phyloP scores from a whole-genome alignment of 2,329 filamentous ascomycete genomes.

The Fusarium agapanthi region DNA sequence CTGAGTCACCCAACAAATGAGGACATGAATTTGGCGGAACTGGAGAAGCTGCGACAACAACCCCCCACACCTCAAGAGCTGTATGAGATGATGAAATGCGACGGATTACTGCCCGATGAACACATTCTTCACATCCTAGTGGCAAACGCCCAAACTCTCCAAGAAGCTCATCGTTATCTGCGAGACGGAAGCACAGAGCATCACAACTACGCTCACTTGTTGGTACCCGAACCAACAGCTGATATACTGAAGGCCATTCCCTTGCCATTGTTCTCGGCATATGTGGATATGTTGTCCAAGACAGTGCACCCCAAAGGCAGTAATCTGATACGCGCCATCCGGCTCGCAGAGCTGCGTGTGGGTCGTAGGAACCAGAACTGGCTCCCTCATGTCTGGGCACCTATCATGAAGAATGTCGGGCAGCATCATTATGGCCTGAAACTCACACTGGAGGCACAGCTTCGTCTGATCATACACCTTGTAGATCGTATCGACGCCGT shows the following conservation, averaged over 20 bases:
- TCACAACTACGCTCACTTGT: constrained; percentile 26
- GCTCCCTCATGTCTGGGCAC: constrained; percentile 46
- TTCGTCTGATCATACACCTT: constrained; percentile 43
- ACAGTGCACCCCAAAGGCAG: constrained; percentile 31
- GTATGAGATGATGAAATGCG: constrained; percentile 64
- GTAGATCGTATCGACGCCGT: constrained; percentile 42
- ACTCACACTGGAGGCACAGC: constrained; percentile 43
- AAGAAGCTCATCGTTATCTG: constrained; percentile 60
- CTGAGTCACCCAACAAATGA: constrained; percentile 53
- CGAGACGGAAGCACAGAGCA: constrained; percentile 49
- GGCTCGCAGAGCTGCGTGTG: constrained; percentile 42
- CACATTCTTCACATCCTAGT: constrained; percentile 66
- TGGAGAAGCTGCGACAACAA: constrained; percentile 68
- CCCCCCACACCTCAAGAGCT: constrained; percentile 68
- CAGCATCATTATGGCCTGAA: constrained; percentile 42
- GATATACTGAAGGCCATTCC: constrained; percentile 38
- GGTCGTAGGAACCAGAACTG: constrained; percentile 37
- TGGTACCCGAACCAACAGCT: constrained; percentile 36
- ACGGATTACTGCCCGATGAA: constrained; percentile 58
- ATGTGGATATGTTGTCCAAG: constrained; percentile 51
- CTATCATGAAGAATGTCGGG: constrained; percentile 47
- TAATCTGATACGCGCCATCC: constrained; percentile 46
- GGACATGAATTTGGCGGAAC: constrained; percentile 65
- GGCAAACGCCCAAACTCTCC: constrained; percentile 57
- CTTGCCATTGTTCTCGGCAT: constrained; percentile 57